phyloP scores from a whole-genome alignment of 106 monocot genomes.

The Dioscorea dumetorum region DNA sequence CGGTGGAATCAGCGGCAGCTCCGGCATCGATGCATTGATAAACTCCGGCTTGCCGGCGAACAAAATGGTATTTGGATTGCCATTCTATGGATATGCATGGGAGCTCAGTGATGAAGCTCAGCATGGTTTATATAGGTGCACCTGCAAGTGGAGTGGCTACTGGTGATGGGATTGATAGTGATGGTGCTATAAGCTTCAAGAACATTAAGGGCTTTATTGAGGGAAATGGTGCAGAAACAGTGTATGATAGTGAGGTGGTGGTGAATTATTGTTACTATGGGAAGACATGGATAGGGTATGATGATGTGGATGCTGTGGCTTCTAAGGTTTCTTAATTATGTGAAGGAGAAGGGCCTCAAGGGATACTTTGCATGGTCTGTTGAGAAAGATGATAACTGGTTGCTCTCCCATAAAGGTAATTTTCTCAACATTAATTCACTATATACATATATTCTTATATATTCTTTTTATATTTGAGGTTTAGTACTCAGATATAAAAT shows the following conservation, averaged over 20 bases:
- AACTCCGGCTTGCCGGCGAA: neutral
- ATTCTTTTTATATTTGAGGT: too few species aligned
- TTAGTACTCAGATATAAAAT: too few species aligned
- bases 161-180: conserved; percentile 1
- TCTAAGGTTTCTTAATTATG: conserved; percentile 14
- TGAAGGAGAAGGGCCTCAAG: conserved; percentile 4
- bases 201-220: conserved; percentile 4
- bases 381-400: conserved; percentile 6
- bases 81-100: conserved; percentile 19
- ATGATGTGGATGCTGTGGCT: conserved; percentile 4
- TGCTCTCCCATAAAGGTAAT: conserved; percentile 7
- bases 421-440: too few species aligned
- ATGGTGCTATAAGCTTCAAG: conserved; percentile 6
- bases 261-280: conserved; percentile 13
- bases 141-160: conserved; percentile 7
- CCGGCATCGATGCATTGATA: conserved; percentile 6
- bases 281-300: conserved; percentile 23
- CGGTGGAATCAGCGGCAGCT: conserved; percentile 6
- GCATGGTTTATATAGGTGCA: conserved; percentile 17
- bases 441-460: too few species aligned
- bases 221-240: neutral
- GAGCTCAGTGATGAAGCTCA: neutral
- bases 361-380: conserved; percentile 23
- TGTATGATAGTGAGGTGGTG: conserved; percentile 6
- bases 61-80: conserved; percentile 12